Conservation (phyloP, 371 early-diverging fungal genomes). For the Apophysomyces sp. region DNA sequence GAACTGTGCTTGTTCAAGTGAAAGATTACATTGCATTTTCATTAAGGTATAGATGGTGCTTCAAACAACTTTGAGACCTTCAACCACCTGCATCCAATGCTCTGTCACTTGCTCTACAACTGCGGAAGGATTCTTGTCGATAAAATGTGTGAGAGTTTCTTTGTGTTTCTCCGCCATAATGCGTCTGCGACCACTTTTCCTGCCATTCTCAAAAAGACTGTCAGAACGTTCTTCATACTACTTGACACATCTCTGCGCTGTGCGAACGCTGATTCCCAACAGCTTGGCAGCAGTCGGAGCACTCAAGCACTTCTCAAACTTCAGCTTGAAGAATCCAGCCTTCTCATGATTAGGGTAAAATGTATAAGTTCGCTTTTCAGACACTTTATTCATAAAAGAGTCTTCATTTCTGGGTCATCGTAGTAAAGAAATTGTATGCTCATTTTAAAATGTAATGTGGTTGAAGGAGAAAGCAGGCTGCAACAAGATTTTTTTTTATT, state of each 20-base stretch:
- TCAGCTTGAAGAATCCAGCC: constrained; percentile 4
- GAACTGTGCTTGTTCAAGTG: too few species aligned
- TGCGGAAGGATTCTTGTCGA: constrained; percentile 12
- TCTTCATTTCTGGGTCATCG: too few species aligned
- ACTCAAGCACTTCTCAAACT: constrained; percentile 11
- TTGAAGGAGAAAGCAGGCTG: too few species aligned
- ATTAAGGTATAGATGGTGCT: too few species aligned
- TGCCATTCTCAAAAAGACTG: neutral
- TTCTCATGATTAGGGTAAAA: constrained; percentile 13
- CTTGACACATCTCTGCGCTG: constrained; percentile 12
- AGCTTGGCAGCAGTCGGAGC: constrained; percentile 13
- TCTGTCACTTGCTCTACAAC: constrained; percentile 10
- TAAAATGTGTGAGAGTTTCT: neutral
- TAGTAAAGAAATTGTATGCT: too few species aligned
- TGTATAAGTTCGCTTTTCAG: constrained; percentile 13
- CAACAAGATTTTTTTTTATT: neutral
- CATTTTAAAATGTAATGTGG: too few species aligned
- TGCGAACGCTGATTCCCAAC: constrained; percentile 9
- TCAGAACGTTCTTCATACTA: constrained; percentile 9
- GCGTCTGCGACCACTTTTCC: neutral
- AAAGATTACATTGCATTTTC: too few species aligned
- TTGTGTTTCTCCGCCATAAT: neutral
- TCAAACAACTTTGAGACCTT: too few species aligned
- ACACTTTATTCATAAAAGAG: too few species aligned
- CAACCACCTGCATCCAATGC: neutral